phyloP scores from a whole-genome alignment of 805 yeast genomes.

The Yarrowia sp. region DNA sequence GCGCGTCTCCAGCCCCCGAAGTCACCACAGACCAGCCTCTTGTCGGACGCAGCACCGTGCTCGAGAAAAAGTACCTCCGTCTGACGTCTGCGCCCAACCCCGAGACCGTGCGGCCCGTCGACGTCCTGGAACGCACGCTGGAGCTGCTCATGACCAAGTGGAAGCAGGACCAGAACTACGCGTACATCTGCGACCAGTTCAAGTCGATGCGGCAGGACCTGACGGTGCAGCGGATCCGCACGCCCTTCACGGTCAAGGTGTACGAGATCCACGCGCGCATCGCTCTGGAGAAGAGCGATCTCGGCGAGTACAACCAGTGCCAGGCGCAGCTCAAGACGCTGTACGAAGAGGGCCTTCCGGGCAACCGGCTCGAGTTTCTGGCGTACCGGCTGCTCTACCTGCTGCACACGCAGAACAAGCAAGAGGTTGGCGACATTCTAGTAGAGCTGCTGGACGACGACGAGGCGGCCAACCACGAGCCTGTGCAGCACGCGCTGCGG shows the following conservation, averaged over 20 bases:
- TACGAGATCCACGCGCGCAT: conserved; percentile 84
- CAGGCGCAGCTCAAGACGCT: conserved; percentile 72
- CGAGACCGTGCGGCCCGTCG: conserved; percentile 69
- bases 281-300: conserved; percentile 78
- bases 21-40: conserved; percentile 35
- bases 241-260: conserved; percentile 70
- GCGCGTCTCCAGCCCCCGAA: conserved; percentile 13
- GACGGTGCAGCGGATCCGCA: conserved; percentile 83
- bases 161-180: conserved; percentile 54
- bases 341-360: conserved; percentile 47
- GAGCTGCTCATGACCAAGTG: conserved; percentile 54
- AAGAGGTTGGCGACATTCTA: conserved; percentile 51
- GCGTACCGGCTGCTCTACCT: conserved; percentile 73
- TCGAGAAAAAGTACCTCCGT: conserved; percentile 79
- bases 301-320: conserved; percentile 95
- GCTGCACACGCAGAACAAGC: conserved; percentile 65
- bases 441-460: conserved; percentile 29
- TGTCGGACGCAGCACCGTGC: conserved; percentile 60
- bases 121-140: conserved; percentile 57
- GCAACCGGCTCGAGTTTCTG: conserved; percentile 58
- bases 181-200: conserved; percentile 82
- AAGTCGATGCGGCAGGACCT: conserved; percentile 91
- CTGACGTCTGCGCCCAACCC: conserved; percentile 93
- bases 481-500: conserved; percentile 41
- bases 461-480: conserved; percentile 30